Conservation (phyloP, 371 early-diverging fungal genomes). For the Apophysomyces ossiformis region DNA sequence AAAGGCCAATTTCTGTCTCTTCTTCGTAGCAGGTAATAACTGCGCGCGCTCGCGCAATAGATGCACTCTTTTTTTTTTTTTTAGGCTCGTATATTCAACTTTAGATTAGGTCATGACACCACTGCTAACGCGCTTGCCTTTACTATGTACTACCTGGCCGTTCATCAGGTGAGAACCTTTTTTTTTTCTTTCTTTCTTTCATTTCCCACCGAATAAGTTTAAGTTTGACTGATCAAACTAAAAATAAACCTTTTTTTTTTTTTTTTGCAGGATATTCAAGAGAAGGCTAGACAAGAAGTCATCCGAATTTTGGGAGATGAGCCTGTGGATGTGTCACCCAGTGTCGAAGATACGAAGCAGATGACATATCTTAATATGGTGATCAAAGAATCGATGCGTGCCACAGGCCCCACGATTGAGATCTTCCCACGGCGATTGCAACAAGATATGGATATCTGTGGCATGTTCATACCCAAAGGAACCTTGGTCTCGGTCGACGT, state of each 20-base stretch:
- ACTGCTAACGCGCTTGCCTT: slow-evolving; percentile 26
- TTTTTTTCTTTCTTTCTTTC: neutral
- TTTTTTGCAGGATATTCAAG: slow-evolving; percentile 35
- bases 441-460: slow-evolving; percentile 36
- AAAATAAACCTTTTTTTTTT: too few species aligned
- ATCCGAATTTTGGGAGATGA: slow-evolving; percentile 47
- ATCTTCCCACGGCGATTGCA: slow-evolving; percentile 25
- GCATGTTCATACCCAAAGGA: slow-evolving; percentile 24
- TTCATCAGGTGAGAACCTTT: slow-evolving; percentile 26
- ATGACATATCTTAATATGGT: slow-evolving; percentile 50
- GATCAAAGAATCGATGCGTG: slow-evolving; percentile 27
- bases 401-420: slow-evolving; percentile 30
- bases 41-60: too few species aligned
- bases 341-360: slow-evolving; percentile 43
- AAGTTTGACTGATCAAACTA: too few species aligned
- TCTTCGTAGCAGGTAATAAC: slow-evolving; percentile 45
- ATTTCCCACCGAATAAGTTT: too few species aligned
- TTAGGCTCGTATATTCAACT: neutral
- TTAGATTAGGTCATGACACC: slow-evolving; percentile 23
- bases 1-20: slow-evolving; percentile 26
- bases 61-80: neutral
- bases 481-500: slow-evolving; percentile 14
- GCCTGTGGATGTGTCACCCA: slow-evolving; percentile 39
- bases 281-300: slow-evolving; percentile 48
- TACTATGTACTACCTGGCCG: slow-evolving; percentile 28